These are phyloP conservation scores for Glomus cerebriforme DNA, from an alignment of 192 early-diverging fungal genomes.

Conservation along the genomic window DNA sequence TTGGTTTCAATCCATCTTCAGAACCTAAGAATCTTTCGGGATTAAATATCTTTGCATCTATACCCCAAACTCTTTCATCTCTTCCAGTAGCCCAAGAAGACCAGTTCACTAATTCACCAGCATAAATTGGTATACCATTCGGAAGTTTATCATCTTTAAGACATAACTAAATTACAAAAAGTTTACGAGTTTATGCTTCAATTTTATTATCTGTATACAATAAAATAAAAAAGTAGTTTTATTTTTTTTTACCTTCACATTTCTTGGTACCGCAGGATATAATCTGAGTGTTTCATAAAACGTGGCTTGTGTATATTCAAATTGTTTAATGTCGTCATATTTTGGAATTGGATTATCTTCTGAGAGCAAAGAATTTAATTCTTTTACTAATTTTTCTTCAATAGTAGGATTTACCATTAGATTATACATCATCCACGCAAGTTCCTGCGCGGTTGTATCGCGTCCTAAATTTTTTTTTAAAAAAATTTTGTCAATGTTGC, in stretches of 20 bases:
- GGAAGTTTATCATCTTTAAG: slow-evolving; percentile 63
- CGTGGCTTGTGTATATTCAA: neutral
- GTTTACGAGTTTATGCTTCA: neutral
- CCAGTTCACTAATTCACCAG: slow-evolving; percentile 57
- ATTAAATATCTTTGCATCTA: slow-evolving; percentile 59
- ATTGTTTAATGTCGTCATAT: slow-evolving; percentile 28
- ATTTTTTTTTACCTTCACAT: slow-evolving; percentile 46
- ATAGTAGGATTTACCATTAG: slow-evolving; percentile 45
- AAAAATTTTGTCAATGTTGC: neutral
- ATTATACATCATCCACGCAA: slow-evolving; percentile 56
- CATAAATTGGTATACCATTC: slow-evolving; percentile 54
- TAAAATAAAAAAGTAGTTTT: neutral
- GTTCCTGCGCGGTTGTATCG: slow-evolving; percentile 58
- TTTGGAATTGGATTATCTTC: slow-evolving; percentile 21
- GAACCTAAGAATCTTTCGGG: slow-evolving; percentile 68
- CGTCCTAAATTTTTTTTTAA: slow-evolving; percentile 44
- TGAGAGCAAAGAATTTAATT: slow-evolving; percentile 26
- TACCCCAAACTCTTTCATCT: slow-evolving; percentile 60
- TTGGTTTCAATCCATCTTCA: slow-evolving; percentile 35
- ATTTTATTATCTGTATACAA: neutral
- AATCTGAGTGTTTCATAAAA: slow-evolving; percentile 61
- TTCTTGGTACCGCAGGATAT: slow-evolving; percentile 65
- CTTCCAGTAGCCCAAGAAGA: slow-evolving; percentile 57
- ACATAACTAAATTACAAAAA: neutral
- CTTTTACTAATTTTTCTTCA: slow-evolving; percentile 40